Evolutionary conservation across 441 rosid species (phyloP).

Genomic region (Syzygium syzygioides): DNA sequence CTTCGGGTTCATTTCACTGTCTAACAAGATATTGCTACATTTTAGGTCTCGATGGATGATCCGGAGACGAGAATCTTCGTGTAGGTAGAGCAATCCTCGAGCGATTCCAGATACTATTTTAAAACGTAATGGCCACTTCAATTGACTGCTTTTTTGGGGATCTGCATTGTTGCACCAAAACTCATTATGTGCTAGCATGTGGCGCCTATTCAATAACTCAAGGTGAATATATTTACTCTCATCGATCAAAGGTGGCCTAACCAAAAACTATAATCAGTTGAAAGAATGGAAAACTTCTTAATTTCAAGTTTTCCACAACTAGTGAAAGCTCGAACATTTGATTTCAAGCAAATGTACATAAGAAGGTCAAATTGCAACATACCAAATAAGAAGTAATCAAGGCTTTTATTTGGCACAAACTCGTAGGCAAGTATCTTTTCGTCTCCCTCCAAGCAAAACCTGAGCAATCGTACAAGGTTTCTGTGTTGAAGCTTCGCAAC

Average conservation of each 20-base stretch:
- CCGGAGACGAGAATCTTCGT: background rate
- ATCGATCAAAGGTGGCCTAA: background rate
- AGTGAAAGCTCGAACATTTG: background rate
- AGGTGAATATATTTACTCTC: background rate
- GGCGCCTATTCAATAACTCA: background rate
- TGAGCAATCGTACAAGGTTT: background rate
- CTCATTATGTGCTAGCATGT: background rate
- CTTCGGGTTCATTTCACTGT: background rate
- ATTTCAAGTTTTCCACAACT: background rate
- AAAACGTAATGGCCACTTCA: background rate
- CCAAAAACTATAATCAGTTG: background rate
- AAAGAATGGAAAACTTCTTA: background rate
- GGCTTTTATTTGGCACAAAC: background rate
- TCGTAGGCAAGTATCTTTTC: background rate
- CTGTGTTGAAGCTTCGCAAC: background rate
- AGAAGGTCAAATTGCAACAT: background rate
- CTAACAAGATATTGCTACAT: background rate
- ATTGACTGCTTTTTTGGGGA: background rate
- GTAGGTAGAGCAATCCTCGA: background rate
- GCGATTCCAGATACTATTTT: background rate
- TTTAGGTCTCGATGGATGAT: background rate
- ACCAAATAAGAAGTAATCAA: background rate
- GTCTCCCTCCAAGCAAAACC: background rate
- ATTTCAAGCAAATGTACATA: background rate
- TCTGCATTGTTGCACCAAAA: background rate